Percentiles rank a stretch among this genome's conserved stretches.
Conservation (phyloP, 2,329 filamentous ascomycete species). For the Beauveria sp. region DNA sequence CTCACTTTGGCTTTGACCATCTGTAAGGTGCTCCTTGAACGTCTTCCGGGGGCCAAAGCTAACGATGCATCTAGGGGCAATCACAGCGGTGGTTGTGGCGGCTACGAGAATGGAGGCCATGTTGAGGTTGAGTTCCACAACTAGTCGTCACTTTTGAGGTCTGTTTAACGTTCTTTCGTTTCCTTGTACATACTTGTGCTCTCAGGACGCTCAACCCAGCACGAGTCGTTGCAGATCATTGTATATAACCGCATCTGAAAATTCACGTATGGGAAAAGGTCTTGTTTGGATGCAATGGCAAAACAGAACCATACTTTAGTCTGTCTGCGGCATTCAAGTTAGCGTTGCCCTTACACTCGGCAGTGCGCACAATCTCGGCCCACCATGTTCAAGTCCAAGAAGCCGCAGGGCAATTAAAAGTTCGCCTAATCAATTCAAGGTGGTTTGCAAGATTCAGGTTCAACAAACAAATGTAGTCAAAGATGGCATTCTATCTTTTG, state of each 20-base stretch:
- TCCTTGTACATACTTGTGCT: not conserved
- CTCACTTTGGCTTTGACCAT: constrained; percentile 16
- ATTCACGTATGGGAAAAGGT: too few relatives aligned
- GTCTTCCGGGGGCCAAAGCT: not conserved
- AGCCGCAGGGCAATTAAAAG: too few relatives aligned
- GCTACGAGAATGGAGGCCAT: constrained; percentile 20
- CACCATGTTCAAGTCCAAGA: too few relatives aligned
- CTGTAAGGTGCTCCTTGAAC: too few relatives aligned
- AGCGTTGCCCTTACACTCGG: too few relatives aligned
- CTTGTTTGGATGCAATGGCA: too few relatives aligned
- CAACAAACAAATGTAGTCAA: not conserved
- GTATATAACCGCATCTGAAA: not conserved
- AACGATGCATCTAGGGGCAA: constrained; percentile 9
- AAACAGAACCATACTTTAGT: too few relatives aligned
- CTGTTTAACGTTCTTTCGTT: not conserved
- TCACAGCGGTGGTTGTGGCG: constrained; percentile 23
- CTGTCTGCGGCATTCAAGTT: too few relatives aligned
- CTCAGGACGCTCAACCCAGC: not conserved
- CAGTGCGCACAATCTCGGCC: too few relatives aligned
- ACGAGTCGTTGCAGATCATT: not conserved
- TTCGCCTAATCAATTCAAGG: too few relatives aligned
- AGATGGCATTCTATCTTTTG: not conserved
- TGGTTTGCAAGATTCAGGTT: not conserved
- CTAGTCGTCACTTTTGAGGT: not conserved
- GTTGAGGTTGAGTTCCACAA: not conserved